Conservation (phyloP, 345 rosid genomes). For the Mallotus nudiflorus region DNA sequence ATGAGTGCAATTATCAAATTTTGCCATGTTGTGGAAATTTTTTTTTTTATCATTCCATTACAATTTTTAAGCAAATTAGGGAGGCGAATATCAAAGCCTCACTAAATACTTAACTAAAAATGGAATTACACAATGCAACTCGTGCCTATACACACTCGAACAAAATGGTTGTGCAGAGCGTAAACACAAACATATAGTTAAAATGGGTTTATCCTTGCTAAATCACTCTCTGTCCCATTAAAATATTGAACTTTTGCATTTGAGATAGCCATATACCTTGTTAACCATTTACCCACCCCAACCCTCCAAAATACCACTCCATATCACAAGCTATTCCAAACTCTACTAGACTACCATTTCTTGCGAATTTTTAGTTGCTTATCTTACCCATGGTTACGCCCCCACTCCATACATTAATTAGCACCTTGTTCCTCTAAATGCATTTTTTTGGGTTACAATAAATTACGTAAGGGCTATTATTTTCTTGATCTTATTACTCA, state of each 20-base stretch:
- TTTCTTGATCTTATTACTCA: no score
- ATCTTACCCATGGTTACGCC: not conserved
- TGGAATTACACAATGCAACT: not conserved
- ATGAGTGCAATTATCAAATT: not conserved
- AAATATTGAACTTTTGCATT: not conserved
- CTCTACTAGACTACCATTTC: not conserved
- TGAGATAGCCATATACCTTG: not conserved
- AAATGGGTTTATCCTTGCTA: not conserved
- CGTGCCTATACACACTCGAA: not conserved
- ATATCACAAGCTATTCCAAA: not conserved
- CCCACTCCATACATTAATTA: not conserved
- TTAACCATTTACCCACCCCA: not conserved
- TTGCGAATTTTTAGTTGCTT: not conserved
- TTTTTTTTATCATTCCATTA: not conserved
- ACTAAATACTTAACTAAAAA: not conserved
- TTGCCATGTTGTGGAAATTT: not conserved
- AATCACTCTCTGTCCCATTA: not conserved
- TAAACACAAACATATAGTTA: not conserved
- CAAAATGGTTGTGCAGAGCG: conserved; percentile 4
- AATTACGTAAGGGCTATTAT: no score
- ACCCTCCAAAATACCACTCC: no score
- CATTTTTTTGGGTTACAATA: no score
- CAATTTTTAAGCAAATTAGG: not conserved
- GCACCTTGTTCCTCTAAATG: not conserved
- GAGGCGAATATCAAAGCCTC: not conserved